phyloP scores from a whole-genome alignment of 169 alveolate species.

The Plasmodium chabaudi region DNA sequence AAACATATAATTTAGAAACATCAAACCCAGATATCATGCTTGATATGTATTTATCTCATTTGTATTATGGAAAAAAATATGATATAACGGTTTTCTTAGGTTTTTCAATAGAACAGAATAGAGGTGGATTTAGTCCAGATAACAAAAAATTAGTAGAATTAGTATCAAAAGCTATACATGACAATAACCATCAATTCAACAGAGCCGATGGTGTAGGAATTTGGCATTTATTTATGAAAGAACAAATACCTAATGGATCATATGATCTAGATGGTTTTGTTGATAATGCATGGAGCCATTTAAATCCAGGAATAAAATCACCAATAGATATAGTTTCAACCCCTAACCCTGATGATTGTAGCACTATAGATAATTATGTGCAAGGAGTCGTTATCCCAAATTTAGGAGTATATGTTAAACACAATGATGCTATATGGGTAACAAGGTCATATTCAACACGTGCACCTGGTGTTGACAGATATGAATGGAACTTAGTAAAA shows the following conservation, averaged over 20 bases:
- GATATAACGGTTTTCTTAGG: conserved; percentile 41
- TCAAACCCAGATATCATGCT: conserved; percentile 40
- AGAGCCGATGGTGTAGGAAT: conserved; percentile 60
- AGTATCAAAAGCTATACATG: conserved; percentile 54
- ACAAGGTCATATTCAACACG: conserved; percentile 46
- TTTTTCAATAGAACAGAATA: conserved; percentile 47
- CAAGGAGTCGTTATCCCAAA: conserved; percentile 37
- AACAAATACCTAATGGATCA: conserved; percentile 39
- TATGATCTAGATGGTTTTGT: conserved; percentile 30
- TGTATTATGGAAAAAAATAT: conserved; percentile 52
- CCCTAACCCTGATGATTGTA: conserved; percentile 49
- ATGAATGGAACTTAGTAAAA: conserved; percentile 64
- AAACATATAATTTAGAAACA: conserved; percentile 57
- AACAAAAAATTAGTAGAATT: conserved; percentile 32
- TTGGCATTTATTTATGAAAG: conserved; percentile 66
- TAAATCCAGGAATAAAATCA: conserved; percentile 29
- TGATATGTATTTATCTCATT: conserved; percentile 63
- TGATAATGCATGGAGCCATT: conserved; percentile 33
- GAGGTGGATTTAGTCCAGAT: conserved; percentile 70
- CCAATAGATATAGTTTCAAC: conserved; percentile 35
- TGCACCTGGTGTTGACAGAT: conserved; percentile 68
- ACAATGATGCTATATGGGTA: conserved; percentile 55
- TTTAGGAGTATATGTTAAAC: conserved; percentile 29
- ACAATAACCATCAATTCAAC: conserved; percentile 27
- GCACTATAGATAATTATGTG: conserved; percentile 41